phyloP scores from a whole-genome alignment of 495 filamentous ascomycete genomes.

The Chaetomium fimeti region DNA sequence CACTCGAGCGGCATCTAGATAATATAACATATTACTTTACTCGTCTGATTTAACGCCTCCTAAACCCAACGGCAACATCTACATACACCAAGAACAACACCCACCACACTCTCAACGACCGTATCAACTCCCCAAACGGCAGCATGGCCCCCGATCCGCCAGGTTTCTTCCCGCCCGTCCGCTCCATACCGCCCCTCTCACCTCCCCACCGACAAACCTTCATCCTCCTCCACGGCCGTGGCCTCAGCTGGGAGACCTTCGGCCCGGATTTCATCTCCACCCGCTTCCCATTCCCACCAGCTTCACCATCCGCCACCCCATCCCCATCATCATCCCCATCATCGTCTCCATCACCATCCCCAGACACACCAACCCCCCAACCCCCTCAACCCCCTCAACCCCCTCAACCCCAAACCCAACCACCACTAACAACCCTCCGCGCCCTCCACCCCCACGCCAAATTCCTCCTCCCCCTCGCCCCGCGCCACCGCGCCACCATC shows the following conservation, averaged over 20 bases:
- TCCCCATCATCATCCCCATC: not conserved
- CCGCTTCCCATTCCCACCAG: slow-evolving; percentile 11
- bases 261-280: slow-evolving; percentile 31
- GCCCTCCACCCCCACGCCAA: slow-evolving; percentile 34
- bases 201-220: slow-evolving; percentile 42
- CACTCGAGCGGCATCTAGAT: no score
- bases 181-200: slow-evolving; percentile 30
- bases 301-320: not conserved
- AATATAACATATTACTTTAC: no score
- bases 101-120: not conserved
- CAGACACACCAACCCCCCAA: not conserved
- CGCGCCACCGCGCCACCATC: slow-evolving; percentile 43
- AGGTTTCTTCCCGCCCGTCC: slow-evolving; percentile 31
- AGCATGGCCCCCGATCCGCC: slow-evolving; percentile 20
- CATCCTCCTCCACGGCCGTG: slow-evolving; percentile 53
- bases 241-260: slow-evolving; percentile 40
- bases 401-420: not conserved
- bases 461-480: slow-evolving; percentile 50
- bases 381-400: not conserved
- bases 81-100: not conserved
- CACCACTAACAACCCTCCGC: slow-evolving; percentile 15
- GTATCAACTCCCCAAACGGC: not conserved
- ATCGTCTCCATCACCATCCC: not conserved
- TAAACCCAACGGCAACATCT: not conserved
- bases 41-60: not conserved